phyloP scores from a whole-genome alignment of 2,329 filamentous ascomycete species.

The Claviceps sp. region DNA sequence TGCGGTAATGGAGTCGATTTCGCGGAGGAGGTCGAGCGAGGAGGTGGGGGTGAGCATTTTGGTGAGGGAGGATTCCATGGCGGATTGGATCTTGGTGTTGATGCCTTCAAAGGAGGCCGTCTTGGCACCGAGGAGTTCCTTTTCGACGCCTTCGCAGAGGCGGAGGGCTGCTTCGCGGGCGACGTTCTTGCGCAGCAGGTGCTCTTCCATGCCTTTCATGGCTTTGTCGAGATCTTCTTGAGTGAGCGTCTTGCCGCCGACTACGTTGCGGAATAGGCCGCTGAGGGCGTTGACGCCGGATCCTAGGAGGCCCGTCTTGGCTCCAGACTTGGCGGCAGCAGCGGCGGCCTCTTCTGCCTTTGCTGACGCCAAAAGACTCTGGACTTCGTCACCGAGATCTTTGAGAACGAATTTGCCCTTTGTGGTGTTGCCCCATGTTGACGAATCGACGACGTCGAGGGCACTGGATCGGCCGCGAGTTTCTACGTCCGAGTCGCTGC shows the following conservation, averaged over 20 bases:
- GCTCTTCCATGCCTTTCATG: slow-evolving; percentile 91
- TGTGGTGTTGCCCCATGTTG: slow-evolving; percentile 72
- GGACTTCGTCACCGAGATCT: slow-evolving; percentile 85
- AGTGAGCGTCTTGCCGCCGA: slow-evolving; percentile 85
- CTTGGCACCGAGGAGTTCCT: slow-evolving; percentile 79
- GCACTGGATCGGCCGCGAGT: slow-evolving; percentile 39
- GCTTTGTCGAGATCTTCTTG: slow-evolving; percentile 83
- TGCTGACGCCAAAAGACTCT: slow-evolving; percentile 74
- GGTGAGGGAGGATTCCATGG: slow-evolving; percentile 83
- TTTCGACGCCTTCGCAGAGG: slow-evolving; percentile 81
- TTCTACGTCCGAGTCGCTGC: slow-evolving; percentile 37
- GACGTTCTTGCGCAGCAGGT: slow-evolving; percentile 89
- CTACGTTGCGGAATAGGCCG: slow-evolving; percentile 83
- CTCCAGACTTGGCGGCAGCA: slow-evolving; percentile 30
- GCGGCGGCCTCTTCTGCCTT: slow-evolving; percentile 45
- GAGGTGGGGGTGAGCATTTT: slow-evolving; percentile 95
- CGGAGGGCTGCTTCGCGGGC: slow-evolving; percentile 86
- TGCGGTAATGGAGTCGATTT: slow-evolving; percentile 68
- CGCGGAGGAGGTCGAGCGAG: slow-evolving; percentile 84
- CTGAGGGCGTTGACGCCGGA: slow-evolving; percentile 72
- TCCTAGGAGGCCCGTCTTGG: slow-evolving; percentile 55
- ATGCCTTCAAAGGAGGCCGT: slow-evolving; percentile 86
- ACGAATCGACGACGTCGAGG: slow-evolving; percentile 62
- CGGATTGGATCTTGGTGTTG: slow-evolving; percentile 66
- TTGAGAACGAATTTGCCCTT: slow-evolving; percentile 91